phyloP scores from a whole-genome alignment of 495 filamentous ascomycete species.

The Aspergillus diversus region DNA sequence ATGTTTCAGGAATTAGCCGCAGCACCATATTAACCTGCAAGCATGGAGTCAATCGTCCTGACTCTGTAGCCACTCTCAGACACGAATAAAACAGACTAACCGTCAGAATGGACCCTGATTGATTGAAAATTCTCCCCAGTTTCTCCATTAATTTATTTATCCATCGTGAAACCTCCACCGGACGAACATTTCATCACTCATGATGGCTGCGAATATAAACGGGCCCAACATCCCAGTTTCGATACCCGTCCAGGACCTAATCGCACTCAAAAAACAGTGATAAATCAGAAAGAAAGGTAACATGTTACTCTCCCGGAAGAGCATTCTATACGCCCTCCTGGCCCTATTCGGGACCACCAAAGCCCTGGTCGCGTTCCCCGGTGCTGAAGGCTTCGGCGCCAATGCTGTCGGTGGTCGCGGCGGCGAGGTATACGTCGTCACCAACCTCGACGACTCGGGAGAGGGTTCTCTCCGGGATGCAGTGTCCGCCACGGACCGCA shows the following conservation, averaged over 20 bases:
- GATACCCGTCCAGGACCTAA: neutral
- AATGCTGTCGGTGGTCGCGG: constrained; percentile 23
- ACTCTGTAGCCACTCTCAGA: neutral
- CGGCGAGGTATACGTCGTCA: constrained; percentile 23
- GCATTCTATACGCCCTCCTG: constrained; percentile 3
- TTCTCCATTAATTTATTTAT: neutral
- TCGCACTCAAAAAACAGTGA: neutral
- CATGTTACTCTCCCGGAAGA: constrained; percentile 6
- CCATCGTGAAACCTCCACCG: neutral
- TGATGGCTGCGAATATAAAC: too few relatives aligned
- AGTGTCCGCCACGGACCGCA: constrained; percentile 21
- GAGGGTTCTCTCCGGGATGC: constrained; percentile 24
- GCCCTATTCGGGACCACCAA: constrained; percentile 7
- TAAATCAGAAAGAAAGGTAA: too few relatives aligned
- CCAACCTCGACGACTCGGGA: constrained; percentile 25
- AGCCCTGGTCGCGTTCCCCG: constrained; percentile 25
- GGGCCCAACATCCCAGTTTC: too few relatives aligned
- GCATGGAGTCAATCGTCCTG: constrained; percentile 6
- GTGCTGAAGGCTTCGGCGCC: constrained; percentile 25
- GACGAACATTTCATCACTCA: too few relatives aligned
- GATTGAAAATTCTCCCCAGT: neutral
- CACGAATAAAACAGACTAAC: neutral
- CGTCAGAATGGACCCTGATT: neutral
- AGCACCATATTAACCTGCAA: neutral
- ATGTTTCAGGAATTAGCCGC: constrained; percentile 16